Conservation (phyloP, 345 rosid genomes). For the Lepidium sativum region DNA sequence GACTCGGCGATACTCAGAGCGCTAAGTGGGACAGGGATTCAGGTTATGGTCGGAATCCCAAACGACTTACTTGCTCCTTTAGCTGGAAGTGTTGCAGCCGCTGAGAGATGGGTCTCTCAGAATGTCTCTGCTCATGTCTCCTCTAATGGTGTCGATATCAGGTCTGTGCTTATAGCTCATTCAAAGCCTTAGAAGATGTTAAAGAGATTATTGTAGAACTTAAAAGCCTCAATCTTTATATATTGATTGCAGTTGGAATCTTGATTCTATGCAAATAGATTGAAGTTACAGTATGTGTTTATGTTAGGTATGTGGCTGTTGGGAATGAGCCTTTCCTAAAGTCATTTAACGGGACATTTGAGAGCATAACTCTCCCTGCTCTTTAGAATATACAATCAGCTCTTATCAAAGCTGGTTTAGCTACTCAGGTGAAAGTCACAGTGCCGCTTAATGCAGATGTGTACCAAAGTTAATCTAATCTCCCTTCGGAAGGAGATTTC, state of each 20-base stretch:
- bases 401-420: constrained; percentile 55
- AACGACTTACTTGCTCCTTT: constrained; percentile 54
- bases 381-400: constrained; percentile 59
- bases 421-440: constrained; percentile 45
- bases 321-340: constrained; percentile 64
- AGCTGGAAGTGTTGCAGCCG: constrained; percentile 45
- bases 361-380: constrained; percentile 48
- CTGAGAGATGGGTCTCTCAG: constrained; percentile 62
- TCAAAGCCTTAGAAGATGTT: neutral
- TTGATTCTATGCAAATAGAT: neutral
- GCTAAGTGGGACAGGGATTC: constrained; percentile 48
- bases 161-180: constrained; percentile 28
- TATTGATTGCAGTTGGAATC: neutral
- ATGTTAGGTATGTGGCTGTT: constrained; percentile 52
- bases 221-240: neutral
- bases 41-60: constrained; percentile 79
- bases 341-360: constrained; percentile 42
- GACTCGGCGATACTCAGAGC: constrained; percentile 40
- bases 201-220: neutral
- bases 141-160: constrained; percentile 49
- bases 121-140: constrained; percentile 60
- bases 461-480: constrained; percentile 32
- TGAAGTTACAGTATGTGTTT: constrained; percentile 4
- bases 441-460: constrained; percentile 65
- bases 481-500: constrained; percentile 54